Evolutionary conservation across 306 rosid species (phyloP), one percentile per base, ranked within the genome.

Genomic region (Glycine soja): DNA sequence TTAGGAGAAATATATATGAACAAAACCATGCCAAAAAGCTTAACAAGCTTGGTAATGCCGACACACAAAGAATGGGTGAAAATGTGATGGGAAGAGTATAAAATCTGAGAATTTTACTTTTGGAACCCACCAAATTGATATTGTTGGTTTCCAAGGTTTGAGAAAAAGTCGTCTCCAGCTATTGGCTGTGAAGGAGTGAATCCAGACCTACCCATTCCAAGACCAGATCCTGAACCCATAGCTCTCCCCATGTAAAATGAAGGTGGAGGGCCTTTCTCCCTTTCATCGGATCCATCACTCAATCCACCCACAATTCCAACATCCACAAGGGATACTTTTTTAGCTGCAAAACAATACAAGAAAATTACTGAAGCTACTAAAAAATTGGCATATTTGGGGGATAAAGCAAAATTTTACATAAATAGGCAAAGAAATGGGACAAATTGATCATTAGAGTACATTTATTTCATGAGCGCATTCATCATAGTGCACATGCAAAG

Each of bases 191-290:
- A 88, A 77, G 94, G 86, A 69, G 90, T 62, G 84, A 85, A 79
- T 24, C 91, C 93, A 14, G 97, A 81, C 80, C 36, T 82, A 70
- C 98, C 96, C 38, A 95, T 92, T 69, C 99, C 97, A 43, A 95
- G 91, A 72, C 99, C 97, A 3, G 98, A 89, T 70, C 99, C 97
- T 0, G 92, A 80, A 59, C 97, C 98, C 98, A 96, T 96, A 58
- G 99, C 98, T 87, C 86, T 91, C 13, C 99, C 99, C 97, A 90
- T 96, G 88, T 84, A 81, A 88, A 83, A 90, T 6, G 97, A 79
- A 12, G 97, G 79, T 56, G 85, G 80, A 50, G 91, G 90, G 36
- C 97, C 97, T 63, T 90, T 92, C 87, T 87, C 98, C 88, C 70
- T 92, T 83, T 88, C 99, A 65, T 93, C 93, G 10, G 77, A 83